A percentile compares a stretch with the other conserved stretches of the same genome.
Evolutionary conservation across 179 eudicot genomes (phyloP).

Genomic region (Sideroxylon spinosum): DNA sequence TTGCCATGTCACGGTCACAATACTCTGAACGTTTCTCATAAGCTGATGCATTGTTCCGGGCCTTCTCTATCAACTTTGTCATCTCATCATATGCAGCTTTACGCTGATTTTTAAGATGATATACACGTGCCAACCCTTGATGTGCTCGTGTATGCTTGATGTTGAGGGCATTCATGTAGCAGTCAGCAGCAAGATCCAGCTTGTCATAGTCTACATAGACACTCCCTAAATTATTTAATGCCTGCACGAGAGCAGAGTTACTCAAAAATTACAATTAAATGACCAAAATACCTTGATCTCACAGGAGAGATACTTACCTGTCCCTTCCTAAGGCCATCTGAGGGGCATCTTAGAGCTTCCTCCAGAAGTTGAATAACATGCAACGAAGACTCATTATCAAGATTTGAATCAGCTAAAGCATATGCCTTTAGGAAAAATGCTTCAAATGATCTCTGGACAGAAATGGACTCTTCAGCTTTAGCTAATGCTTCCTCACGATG

Average conservation of each 20-base stretch:
- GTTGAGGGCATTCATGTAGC: constrained; percentile 77
- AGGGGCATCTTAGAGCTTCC: constrained; percentile 82
- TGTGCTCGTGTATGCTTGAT: constrained; percentile 91
- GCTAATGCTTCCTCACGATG: constrained; percentile 82
- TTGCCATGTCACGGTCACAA: constrained; percentile 87
- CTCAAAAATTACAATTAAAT: constrained; percentile 13
- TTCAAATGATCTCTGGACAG: constrained; percentile 73
- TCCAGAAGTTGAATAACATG: constrained; percentile 69
- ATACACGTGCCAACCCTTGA: constrained; percentile 86
- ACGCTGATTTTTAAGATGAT: constrained; percentile 62
- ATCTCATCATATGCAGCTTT: constrained; percentile 86
- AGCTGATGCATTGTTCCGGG: constrained; percentile 71
- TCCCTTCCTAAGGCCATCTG: constrained; percentile 88
- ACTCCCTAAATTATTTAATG: constrained; percentile 74
- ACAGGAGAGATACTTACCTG: constrained; percentile 43
- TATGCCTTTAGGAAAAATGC: constrained; percentile 82
- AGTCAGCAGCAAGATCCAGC: constrained; percentile 75
- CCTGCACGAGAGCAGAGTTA: constrained; percentile 39
- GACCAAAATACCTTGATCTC: not conserved
- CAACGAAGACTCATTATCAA: constrained; percentile 53
- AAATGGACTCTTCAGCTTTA: constrained; percentile 73
- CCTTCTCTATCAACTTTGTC: constrained; percentile 84
- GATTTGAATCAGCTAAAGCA: constrained; percentile 69
- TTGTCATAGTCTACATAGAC: constrained; percentile 74
- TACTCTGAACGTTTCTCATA: constrained; percentile 90